Percentiles rank a stretch among this genome's conserved stretches.
These are phyloP conservation scores for Diaporthe sp. DNA, from an alignment of 2,329 filamentous ascomycete species.

Conservation along the genomic window DNA sequence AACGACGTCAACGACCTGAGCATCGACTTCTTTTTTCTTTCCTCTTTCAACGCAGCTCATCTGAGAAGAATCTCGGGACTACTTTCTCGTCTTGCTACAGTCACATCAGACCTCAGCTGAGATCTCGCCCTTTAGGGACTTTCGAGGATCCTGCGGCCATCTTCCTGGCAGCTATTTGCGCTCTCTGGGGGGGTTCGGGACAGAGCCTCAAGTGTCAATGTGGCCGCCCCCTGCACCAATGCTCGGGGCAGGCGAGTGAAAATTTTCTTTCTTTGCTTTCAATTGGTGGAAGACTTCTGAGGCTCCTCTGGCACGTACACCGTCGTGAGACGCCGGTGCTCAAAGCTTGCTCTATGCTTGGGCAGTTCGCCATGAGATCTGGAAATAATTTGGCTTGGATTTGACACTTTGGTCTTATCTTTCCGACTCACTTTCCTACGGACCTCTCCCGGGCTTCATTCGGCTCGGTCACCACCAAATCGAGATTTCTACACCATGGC, in stretches of 20 bases:
- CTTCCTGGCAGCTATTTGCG: slow-evolving; percentile 22
- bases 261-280: slow-evolving; percentile 13
- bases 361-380: neutral
- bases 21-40: slow-evolving; percentile 30
- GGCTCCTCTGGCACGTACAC: slow-evolving; percentile 9
- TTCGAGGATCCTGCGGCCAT: slow-evolving; percentile 18
- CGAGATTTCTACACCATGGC: slow-evolving; percentile 21
- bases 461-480: neutral
- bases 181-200: neutral
- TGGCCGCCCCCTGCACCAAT: neutral
- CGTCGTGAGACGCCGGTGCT: neutral
- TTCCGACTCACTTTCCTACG: slow-evolving; percentile 16
- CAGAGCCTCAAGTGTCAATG: neutral
- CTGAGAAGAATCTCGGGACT: slow-evolving; percentile 22
- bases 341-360: slow-evolving; percentile 8
- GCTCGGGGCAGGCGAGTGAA: slow-evolving; percentile 1
- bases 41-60: slow-evolving; percentile 26
- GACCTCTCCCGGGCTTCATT: neutral
- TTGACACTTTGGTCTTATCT: slow-evolving; percentile 30
- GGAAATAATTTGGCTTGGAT: slow-evolving; percentile 28
- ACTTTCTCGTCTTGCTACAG: slow-evolving; percentile 9
- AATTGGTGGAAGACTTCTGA: slow-evolving; percentile 2
- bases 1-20: slow-evolving; percentile 39
- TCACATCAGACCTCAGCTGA: slow-evolving; percentile 14
- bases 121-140: slow-evolving; percentile 30